Evolutionary conservation across 1,139 yeast genomes (phyloP).

Genomic region (Protomyces arabidopsidicola): DNA sequence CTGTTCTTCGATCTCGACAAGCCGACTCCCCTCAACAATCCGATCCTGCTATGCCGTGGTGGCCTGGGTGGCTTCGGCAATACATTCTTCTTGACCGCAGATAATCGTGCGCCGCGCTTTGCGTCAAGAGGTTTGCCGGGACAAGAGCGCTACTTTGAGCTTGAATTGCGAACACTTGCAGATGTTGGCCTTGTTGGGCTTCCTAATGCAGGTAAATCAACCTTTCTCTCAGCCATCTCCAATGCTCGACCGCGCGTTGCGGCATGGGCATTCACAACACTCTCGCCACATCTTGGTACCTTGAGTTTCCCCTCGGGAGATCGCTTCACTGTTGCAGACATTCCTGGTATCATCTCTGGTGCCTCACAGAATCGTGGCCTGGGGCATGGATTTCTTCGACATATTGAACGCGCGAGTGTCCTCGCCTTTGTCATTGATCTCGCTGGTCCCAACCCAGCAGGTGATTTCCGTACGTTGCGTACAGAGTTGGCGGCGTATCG

Average conservation of each 20-base stretch:
- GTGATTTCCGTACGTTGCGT: constrained; percentile 20
- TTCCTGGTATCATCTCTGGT: constrained; percentile 89
- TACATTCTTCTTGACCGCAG: constrained; percentile 82
- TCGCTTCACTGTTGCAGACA: constrained; percentile 85
- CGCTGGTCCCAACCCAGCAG: constrained; percentile 3
- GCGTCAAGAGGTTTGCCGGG: constrained; percentile 74
- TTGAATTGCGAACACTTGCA: constrained; percentile 82
- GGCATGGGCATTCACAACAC: constrained; percentile 94
- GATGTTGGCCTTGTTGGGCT: constrained; percentile 90
- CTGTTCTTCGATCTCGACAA: constrained; percentile 68
- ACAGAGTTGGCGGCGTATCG: constrained; percentile 25
- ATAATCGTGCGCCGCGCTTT: constrained; percentile 83
- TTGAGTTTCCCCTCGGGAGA: constrained; percentile 49
- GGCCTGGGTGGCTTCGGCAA: constrained; percentile 95
- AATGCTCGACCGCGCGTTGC: constrained; percentile 88
- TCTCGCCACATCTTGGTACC: constrained; percentile 82
- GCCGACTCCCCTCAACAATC: constrained; percentile 52
- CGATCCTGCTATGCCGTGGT: constrained; percentile 69
- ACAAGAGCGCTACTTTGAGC: constrained; percentile 59
- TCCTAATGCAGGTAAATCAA: constrained; percentile 95
- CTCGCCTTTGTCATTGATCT: constrained; percentile 79
- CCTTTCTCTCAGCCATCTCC: constrained; percentile 80
- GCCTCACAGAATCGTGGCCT: constrained; percentile 78
- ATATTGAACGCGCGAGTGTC: constrained; percentile 86
- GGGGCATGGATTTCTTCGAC: constrained; percentile 89